Evolutionary conservation across 2,329 filamentous ascomycete species (phyloP).

Genomic region (Coleophoma cylindrospora): DNA sequence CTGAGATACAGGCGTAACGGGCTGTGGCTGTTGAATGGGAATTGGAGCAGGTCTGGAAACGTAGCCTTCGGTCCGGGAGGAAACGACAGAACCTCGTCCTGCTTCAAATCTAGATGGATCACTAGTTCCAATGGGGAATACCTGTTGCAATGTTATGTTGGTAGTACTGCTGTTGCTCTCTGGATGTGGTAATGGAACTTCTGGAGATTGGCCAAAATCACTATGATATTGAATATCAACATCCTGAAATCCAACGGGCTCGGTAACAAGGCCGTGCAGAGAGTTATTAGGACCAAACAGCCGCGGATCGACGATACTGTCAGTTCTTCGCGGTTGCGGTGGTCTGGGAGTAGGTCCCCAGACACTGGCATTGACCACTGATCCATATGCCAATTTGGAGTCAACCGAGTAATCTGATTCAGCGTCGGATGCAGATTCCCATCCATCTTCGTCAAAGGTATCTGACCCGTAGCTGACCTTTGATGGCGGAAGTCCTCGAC

Average conservation of each 20-base stretch:
- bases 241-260: slow-evolving; percentile 49
- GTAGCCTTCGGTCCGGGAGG: slow-evolving; percentile 34
- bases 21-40: slow-evolving; percentile 80
- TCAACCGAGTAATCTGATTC: slow-evolving; percentile 46
- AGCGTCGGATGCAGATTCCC: slow-evolving; percentile 53
- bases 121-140: slow-evolving; percentile 62
- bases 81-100: slow-evolving; percentile 42
- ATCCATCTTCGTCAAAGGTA: slow-evolving; percentile 43
- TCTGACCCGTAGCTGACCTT: slow-evolving; percentile 24
- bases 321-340: slow-evolving; percentile 32
- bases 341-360: slow-evolving; percentile 23
- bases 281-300: slow-evolving; percentile 58
- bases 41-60: slow-evolving; percentile 51
- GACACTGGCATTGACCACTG: slow-evolving; percentile 28
- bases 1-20: slow-evolving; percentile 66
- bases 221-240: slow-evolving; percentile 24
- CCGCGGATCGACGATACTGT: slow-evolving; percentile 50
- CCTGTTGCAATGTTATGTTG: slow-evolving; percentile 47
- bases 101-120: slow-evolving; percentile 61
- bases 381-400: slow-evolving; percentile 57
- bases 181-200: slow-evolving; percentile 8
- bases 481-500: slow-evolving; percentile 20
- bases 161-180: slow-evolving; percentile 32
- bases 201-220: slow-evolving; percentile 21
- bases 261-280: slow-evolving; percentile 49